Evolutionary conservation across 179 eudicot species (phyloP), one percentile per base, ranked within the genome.

Genomic region (Sideroxylon spinosum): DNA sequence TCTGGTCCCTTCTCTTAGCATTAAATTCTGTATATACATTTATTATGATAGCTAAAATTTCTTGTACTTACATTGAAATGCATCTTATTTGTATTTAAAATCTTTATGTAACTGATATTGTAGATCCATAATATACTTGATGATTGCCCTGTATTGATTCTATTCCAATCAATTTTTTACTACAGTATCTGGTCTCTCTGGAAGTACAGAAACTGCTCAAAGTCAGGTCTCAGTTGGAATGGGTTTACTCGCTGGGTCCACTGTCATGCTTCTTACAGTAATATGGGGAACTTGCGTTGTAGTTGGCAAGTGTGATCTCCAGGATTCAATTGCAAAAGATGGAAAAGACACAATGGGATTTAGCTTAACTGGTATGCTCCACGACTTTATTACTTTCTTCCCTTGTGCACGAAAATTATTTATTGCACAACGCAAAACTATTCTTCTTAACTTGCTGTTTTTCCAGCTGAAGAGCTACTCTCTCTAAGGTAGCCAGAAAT

Each of bases 211-310:
- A 80, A 85, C 86, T 61, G 98, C 98, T 81, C 98, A 93, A 81
- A 84, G 83, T 64, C 93, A 93, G 82, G 97, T 93, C 22, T 90
- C 97, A 10, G 94, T 93, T 44, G 98, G 97, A 50, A 93, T 93
- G 97, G 98, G 98, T 3, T 83, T 93, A 86, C 86, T 93, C 23
- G 97, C 97, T 76, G 97, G 98, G 1, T 91, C 98, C 0, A 91
- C 98, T 0, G 97, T 91, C 63, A 91, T 93, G 98, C 93, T 89
- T 74, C 83, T 93, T 63, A 93, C 98, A 8, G 87, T 86, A 46
- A 82, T 93, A 74, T 93, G 98, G 98, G 98, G 98, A 82, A 77
- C 94, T 46, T 93, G 98, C 80, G 74, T 91, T 78, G 55, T 93
- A 57, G 86, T 89, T 74, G 98, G 98, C 82, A 93, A 87, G 82